Conservation (phyloP, 2,329 filamentous ascomycete genomes). For the Chalaropsis ovoidea region DNA sequence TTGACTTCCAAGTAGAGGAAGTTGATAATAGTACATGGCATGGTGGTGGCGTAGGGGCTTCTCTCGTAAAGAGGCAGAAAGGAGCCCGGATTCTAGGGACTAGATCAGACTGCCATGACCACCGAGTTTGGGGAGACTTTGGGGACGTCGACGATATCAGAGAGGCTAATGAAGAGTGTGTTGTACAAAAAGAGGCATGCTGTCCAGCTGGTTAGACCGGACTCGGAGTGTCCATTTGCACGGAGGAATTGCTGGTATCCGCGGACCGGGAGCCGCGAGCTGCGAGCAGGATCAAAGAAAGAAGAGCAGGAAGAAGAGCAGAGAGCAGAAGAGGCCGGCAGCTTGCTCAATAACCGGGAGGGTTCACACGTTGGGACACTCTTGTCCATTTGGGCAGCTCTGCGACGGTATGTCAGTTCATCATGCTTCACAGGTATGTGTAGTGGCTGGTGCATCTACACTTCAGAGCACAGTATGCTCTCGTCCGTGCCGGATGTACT, state of each 20-base stretch:
- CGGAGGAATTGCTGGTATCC: neutral
- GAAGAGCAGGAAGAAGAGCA: neutral
- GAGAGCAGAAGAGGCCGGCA: neutral
- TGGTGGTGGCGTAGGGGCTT: neutral
- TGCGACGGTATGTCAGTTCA: slow-evolving; percentile 32
- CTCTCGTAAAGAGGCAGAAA: neutral
- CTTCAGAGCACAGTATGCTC: neutral
- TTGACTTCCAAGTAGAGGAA: neutral
- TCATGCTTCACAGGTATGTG: neutral
- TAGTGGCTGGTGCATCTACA: neutral
- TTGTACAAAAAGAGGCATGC: slow-evolving; percentile 5
- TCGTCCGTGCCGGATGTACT: slow-evolving; percentile 34
- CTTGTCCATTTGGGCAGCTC: slow-evolving; percentile 89
- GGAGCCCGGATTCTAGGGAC: neutral
- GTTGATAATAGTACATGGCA: slow-evolving; percentile 18
- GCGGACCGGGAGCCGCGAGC: slow-evolving; percentile 11
- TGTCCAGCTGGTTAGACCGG: neutral
- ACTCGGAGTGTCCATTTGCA: neutral
- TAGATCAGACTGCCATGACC: neutral
- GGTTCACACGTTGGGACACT: slow-evolving; percentile 86
- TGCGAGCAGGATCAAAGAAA: neutral
- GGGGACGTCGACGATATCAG: neutral
- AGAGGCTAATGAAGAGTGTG: neutral
- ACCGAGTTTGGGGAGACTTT: neutral
- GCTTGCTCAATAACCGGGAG: slow-evolving; percentile 67